Base-by-base conservation (phyloP, 2,329 filamentous ascomycete genomes). In the Berkeleyomyces basicola region DNA sequence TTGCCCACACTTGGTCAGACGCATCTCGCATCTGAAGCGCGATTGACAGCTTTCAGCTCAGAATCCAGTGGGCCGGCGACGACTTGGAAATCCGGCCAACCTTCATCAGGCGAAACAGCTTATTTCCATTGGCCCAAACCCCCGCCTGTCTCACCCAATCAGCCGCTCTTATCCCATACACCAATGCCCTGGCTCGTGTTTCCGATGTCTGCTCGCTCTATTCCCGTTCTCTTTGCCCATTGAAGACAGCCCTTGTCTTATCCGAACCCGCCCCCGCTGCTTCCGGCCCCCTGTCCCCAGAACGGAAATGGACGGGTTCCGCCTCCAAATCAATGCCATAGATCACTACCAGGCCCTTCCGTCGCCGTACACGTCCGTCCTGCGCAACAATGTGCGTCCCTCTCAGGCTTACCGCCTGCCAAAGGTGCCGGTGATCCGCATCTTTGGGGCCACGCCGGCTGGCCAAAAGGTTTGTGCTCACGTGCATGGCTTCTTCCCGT, bases 391-490 rank as follows among this genome's bases (percentile, higher is more conserved):
- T 71, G 75, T 83, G 67, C 80, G 76, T 36, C 77, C 76, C 58
- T 82, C 79, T 23, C 79, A 84, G 68, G 74, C 80, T 65, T 76
- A 78, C 66, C 84, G 82, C 65, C 81, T 82, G 42, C 85, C 88
- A 7, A 86, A 84, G 67, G 84, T 97, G 0, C 92, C 93, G 0
- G 83, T 97, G 9, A 84, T 99, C 65, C 84, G 93, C 67, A 82
- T 95, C 9, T 99, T 97, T 74, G 93, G 93, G 0, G 85, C 90
- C 3, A 96, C 92, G 0, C 90, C 95, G 71, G 93, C 90, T 0
- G 93, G 93, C 0, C 91, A 97, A 74, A 96, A 95, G 71, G 90
- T 96, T 14, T 96, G 93, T 75, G 89, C 89, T 39, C 93, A 99
- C 75, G 83, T 99, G 63, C 93, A 97, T 73, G 93, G 95, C 65